phyloP scores from a whole-genome alignment of 2,329 filamentous ascomycete species.

The Trichoderma sp. region DNA sequence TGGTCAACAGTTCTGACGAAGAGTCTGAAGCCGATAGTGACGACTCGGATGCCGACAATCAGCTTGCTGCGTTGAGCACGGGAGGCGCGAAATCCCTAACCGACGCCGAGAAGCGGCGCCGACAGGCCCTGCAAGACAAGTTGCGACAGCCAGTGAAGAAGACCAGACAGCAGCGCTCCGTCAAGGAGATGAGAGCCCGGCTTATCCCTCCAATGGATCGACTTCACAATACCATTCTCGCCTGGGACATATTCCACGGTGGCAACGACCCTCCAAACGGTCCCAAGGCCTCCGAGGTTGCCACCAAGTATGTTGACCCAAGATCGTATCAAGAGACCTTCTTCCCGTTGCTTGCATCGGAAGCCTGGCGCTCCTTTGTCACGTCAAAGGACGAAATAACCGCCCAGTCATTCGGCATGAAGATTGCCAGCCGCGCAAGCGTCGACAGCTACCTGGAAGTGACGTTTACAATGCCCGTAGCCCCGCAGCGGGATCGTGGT shows the following conservation, averaged over 20 bases:
- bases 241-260: constrained; percentile 92
- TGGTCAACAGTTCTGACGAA: constrained; percentile 83
- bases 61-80: constrained; percentile 50
- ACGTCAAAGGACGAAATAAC: constrained; percentile 85
- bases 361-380: constrained; percentile 94
- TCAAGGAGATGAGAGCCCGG: constrained; percentile 92
- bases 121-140: constrained; percentile 53
- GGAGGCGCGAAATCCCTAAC: constrained; percentile 51
- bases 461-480: constrained; percentile 74
- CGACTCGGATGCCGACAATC: constrained; percentile 53
- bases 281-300: constrained; percentile 72
- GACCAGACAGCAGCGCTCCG: constrained; percentile 73
- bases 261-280: constrained; percentile 82
- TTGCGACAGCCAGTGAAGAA: constrained; percentile 79
- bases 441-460: constrained; percentile 94
- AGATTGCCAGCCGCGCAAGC: constrained; percentile 81
- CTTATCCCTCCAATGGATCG: constrained; percentile 85
- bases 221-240: constrained; percentile 81
- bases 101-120: constrained; percentile 48
- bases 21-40: constrained; percentile 69
- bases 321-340: constrained; percentile 85
- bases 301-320: constrained; percentile 74
- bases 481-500: constrained; percentile 69
- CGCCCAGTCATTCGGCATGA: constrained; percentile 80
- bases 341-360: constrained; percentile 83